Percentiles rank a stretch among this genome's conserved stretches.
Conservation (phyloP, 768 basidiomycete genomes). For the Amanita rimosa region DNA sequence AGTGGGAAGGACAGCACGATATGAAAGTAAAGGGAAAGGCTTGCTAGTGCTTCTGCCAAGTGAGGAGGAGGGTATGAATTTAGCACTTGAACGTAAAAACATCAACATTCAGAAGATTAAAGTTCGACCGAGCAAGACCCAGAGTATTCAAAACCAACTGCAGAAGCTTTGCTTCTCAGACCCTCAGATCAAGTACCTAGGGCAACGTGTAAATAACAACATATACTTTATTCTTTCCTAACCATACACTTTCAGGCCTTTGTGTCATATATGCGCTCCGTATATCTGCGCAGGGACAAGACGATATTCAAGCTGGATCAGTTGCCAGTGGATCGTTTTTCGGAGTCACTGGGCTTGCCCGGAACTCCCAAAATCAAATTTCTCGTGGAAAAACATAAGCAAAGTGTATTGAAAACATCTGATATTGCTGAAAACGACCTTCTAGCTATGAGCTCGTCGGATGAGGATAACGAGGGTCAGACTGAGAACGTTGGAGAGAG, state of each 20-base stretch:
- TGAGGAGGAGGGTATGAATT: constrained; percentile 87
- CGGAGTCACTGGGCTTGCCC: constrained; percentile 84
- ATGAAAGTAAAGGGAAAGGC: constrained; percentile 82
- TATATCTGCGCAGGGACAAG: constrained; percentile 92
- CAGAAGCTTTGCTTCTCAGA: constrained; percentile 93
- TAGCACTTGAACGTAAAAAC: constrained; percentile 58
- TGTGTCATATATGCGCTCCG: constrained; percentile 88
- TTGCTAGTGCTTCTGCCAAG: constrained; percentile 77
- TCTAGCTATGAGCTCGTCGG: constrained; percentile 8
- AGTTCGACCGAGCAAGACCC: constrained; percentile 78
- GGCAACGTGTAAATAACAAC: constrained; percentile 60
- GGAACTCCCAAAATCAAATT: constrained; percentile 96
- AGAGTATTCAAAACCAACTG: constrained; percentile 74
- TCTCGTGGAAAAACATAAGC: constrained; percentile 57
- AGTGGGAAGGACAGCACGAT: constrained; percentile 90
- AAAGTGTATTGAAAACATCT: constrained; percentile 52
- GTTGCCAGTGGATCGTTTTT: constrained; percentile 75
- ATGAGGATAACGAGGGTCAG: constrained; percentile 14
- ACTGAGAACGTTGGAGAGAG: constrained; percentile 14
- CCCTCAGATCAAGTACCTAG: constrained; percentile 94
- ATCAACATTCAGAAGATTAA: constrained; percentile 74
- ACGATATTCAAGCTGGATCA: constrained; percentile 78
- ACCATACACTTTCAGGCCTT: constrained; percentile 52
- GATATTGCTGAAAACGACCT: constrained; percentile 13
- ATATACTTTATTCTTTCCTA: background rate